Conservation (phyloP, 2,329 filamentous ascomycete species). For the Aspergillus sp. region DNA sequence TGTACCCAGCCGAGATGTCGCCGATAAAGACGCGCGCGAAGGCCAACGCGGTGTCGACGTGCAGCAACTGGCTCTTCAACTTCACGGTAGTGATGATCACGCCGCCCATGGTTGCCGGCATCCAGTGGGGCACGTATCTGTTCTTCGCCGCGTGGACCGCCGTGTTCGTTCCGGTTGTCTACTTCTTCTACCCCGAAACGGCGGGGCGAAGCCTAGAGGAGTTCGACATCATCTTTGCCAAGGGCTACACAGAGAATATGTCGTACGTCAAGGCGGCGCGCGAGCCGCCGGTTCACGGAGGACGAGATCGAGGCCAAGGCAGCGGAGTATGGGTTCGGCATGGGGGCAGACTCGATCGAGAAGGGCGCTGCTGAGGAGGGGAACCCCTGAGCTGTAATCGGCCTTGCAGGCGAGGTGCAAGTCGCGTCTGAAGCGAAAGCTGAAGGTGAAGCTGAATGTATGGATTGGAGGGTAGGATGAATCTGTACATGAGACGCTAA, state of each 20-base stretch:
- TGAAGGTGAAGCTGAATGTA: too few species aligned
- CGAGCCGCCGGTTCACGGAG: slow-evolving; percentile 11
- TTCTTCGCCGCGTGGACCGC: slow-evolving; percentile 36
- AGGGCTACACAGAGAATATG: slow-evolving; percentile 8
- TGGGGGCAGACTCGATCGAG: too few species aligned
- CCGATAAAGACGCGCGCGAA: slow-evolving; percentile 48
- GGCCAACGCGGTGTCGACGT: slow-evolving; percentile 46
- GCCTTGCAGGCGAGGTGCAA: too few species aligned
- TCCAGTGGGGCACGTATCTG: slow-evolving; percentile 36
- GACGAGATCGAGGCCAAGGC: slow-evolving; percentile 11
- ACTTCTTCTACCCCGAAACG: slow-evolving; percentile 47
- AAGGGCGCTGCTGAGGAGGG: too few species aligned
- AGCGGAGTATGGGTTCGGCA: slow-evolving; percentile 9
- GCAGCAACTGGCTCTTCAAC: slow-evolving; percentile 49
- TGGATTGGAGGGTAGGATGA: too few species aligned
- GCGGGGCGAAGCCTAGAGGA: slow-evolving; percentile 34
- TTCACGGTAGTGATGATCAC: slow-evolving; percentile 46
- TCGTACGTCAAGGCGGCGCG: slow-evolving; percentile 13
- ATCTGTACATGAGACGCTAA: too few species aligned
- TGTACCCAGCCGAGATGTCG: slow-evolving; percentile 43
- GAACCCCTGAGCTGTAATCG: too few species aligned
- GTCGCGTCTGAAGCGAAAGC: too few species aligned
- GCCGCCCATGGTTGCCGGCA: slow-evolving; percentile 31
- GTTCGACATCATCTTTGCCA: slow-evolving; percentile 9
- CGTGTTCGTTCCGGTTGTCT: slow-evolving; percentile 43